Evolutionary conservation across 192 early-diverging fungal species (phyloP), one percentile per base, ranked within the genome.

Genomic region (Coemansia sp.): DNA sequence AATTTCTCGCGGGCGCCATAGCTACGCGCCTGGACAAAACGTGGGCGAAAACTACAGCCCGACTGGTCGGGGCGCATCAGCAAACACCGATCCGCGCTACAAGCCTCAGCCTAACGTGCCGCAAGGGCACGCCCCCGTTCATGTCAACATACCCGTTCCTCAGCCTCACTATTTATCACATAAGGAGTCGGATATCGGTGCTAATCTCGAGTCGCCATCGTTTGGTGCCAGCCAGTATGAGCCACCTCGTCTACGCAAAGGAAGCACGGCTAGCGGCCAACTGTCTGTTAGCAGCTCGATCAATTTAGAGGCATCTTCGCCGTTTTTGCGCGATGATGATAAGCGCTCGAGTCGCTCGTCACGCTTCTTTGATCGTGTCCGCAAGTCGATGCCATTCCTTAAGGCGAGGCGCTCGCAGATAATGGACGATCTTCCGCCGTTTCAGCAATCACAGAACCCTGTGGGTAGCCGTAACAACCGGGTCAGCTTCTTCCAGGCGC

Each of bases 351-450:
- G 73, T 53, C 63, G 74, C 19, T 70, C 74, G 18, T 78, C 74
- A 13, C 64, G 74, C 25, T 67, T 78, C 38, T 64, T 78, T 23
- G 69, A 60, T 33, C 64, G 64, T 11, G 57, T 78, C 19, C 74
- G 74, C 57, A 78, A 78, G 40, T 78, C 74, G 18, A 66, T 78
- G 64, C 74, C 74, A n/a, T 78, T 78, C 68, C 57, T 78, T 40
- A 78, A 78, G 61, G 37, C 53, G 0, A 55, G 66, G n/a, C 73
- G 66, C 17, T 69, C 73, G 56, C 72, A 75, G 50, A 48, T 69
- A 8, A 52, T 69, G 51, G 66, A 68, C 22, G 73, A 76, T 11
- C 45, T 69, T 13, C 73, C 73, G 22, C 55, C 62, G 4, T 64
- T 76, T 27, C 62, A 76, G 48, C 66, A 66, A 40, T 76, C 73